Evolutionary conservation across 805 yeast species (phyloP), one percentile per base, ranked within the genome.

Genomic region (Blastobotrys muscicola): DNA sequence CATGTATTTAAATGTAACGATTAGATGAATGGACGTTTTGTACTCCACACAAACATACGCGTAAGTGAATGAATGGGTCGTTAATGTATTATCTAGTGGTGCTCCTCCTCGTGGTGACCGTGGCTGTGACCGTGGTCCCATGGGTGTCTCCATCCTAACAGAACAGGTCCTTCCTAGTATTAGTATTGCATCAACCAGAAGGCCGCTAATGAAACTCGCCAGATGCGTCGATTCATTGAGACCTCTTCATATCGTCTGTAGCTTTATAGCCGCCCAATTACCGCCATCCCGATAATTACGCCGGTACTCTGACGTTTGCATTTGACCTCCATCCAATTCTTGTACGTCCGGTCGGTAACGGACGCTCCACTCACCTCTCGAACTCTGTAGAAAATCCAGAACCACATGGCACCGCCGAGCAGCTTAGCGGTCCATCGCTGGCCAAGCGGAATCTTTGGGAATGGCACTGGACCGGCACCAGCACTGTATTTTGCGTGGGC

Each of bases 371-470:
- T 42, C 36, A 56, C 90, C 60, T 82, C 79, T 65, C 81, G 79
- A 37, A 83, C 70, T 61, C 95, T 72, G 71, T 82, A 85, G 58
- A 85, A 71, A 49, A 85, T 74, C 84, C 90, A 85, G 65, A 84
- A 85, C 84, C 92, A 83, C 85, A 83, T 80, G 43, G 87, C 72
- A 33, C 90, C 94, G 8, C 95, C 95, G 36, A 85, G 70, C 14
- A 72, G 61, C 54, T 81, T 80, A 38, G 85, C 74, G 14, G 80
- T 71, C 63, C 77, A 69, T 45, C 74, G 71, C 56, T 80, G 73
- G 35, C 72, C 64, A 2, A 74, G 66, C 34, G 78, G 75, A 13
- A 77, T 78, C 53, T 81, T 80, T 29, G 92, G 90, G 47, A 70
- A 70, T 37, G 82, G 76, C 31, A 77, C 73, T 9, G 83, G 82